phyloP scores from a whole-genome alignment of 371 early-diverging fungal species.

The Mucor irregularis region DNA sequence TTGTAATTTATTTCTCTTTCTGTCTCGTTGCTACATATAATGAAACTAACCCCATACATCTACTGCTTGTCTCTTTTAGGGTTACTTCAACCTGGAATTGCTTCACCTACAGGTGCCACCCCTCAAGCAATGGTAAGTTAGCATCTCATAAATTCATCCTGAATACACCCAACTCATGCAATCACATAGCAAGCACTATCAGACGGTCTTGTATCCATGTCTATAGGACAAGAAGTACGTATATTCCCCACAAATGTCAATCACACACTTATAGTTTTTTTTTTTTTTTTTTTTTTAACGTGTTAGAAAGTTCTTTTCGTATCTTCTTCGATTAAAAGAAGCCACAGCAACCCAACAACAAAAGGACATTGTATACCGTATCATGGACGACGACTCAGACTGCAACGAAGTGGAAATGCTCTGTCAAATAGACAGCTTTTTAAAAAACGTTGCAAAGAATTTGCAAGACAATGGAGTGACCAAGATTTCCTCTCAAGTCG shows the following conservation, averaged over 20 bases:
- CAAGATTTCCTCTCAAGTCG: neutral
- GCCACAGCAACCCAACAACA: neutral
- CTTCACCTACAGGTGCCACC: neutral
- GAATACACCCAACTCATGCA: too few relatives aligned
- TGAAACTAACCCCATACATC: neutral
- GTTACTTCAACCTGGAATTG: neutral
- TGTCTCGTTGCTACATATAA: neutral
- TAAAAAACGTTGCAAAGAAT: neutral
- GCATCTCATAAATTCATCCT: neutral
- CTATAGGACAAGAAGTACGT: too few relatives aligned
- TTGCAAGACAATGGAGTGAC: neutral
- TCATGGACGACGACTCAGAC: neutral
- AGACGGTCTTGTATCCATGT: too few relatives aligned
- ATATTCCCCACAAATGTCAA: too few relatives aligned
- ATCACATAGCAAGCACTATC: too few relatives aligned
- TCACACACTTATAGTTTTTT: too few relatives aligned
- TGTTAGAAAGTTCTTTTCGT: too few relatives aligned
- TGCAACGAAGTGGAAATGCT: neutral
- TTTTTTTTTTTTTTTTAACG: too few relatives aligned
- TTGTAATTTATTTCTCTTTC: neutral
- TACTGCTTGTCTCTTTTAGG: neutral
- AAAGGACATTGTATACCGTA: neutral
- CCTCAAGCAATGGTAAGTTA: neutral
- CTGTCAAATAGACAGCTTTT: neutral
- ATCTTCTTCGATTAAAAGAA: too few relatives aligned